These are phyloP conservation scores for Picochlorum sp. DNA, from an alignment of 139 green algal genomes.

Conservation along the genomic window DNA sequence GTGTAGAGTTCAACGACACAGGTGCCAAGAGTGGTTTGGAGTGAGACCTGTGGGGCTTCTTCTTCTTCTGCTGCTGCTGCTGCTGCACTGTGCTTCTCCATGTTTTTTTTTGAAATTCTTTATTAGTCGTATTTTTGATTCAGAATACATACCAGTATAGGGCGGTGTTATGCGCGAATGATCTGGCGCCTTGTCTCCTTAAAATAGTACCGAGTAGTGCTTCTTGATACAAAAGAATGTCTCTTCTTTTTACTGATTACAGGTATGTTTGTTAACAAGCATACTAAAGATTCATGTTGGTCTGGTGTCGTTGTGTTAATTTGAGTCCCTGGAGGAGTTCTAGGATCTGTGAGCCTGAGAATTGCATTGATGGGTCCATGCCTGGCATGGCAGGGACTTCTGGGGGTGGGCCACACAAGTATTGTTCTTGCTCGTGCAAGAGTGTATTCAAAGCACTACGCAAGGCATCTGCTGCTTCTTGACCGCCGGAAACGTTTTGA, in stretches of 20 bases:
- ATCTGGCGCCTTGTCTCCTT: too few species aligned
- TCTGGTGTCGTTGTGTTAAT: neutral
- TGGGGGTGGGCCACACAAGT: neutral
- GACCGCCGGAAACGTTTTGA: neutral
- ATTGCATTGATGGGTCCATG: neutral
- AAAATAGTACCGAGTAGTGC: too few species aligned
- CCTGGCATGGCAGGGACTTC: neutral
- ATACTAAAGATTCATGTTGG: too few species aligned
- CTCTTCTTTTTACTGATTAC: too few species aligned
- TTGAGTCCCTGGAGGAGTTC: conserved; percentile 5
- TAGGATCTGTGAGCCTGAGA: neutral
- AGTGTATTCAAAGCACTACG: neutral
- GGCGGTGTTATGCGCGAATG: too few species aligned
- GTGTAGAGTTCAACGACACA: conserved; percentile 75
- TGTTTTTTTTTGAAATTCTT: too few species aligned
- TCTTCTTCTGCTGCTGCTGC: neutral
- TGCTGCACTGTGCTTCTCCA: neutral
- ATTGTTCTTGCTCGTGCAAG: neutral
- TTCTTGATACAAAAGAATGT: too few species aligned
- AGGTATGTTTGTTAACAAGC: too few species aligned
- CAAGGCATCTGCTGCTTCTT: neutral
- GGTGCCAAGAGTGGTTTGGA: conserved; percentile 62
- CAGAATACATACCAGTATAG: too few species aligned
- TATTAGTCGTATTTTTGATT: too few species aligned
- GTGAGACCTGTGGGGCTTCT: conserved; percentile 32